Evolutionary conservation across 768 basidiomycete species (phyloP).

Genomic region (Naganishia friedmannii): DNA sequence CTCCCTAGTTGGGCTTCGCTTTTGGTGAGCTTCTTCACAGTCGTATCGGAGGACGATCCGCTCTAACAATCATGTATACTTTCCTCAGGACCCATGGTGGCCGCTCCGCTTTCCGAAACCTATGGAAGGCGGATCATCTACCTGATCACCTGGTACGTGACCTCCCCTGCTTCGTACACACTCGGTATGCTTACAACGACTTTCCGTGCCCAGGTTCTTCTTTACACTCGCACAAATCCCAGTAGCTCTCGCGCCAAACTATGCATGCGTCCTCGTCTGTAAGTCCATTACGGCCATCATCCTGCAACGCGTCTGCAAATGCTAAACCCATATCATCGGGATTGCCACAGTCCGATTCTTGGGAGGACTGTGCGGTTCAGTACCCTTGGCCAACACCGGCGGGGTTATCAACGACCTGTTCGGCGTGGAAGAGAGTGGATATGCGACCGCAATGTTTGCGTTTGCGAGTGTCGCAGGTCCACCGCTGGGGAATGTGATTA

Average conservation of each 20-base stretch:
- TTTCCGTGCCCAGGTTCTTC: constrained; percentile 22
- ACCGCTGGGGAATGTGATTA: constrained; percentile 35
- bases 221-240: constrained; percentile 39
- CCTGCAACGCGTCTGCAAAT: neutral
- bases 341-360: constrained; percentile 22
- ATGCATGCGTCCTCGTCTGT: constrained; percentile 36
- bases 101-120: constrained; percentile 14
- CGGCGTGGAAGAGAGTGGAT: constrained; percentile 38
- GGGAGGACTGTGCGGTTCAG: constrained; percentile 37
- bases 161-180: neutral
- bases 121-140: constrained; percentile 11
- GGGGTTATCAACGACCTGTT: constrained; percentile 42
- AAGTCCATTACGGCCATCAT: neutral
- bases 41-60: neutral
- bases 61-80: neutral
- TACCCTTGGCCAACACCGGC: constrained; percentile 37
- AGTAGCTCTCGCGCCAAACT: constrained; percentile 36
- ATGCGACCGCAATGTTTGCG: constrained; percentile 24
- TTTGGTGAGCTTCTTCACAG: constrained; percentile 23
- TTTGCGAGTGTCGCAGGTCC: constrained; percentile 34
- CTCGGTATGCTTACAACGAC: neutral
- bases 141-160: constrained; percentile 8
- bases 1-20: constrained; percentile 14
- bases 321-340: neutral
- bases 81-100: constrained; percentile 13